phyloP scores from a whole-genome alignment of 2,329 filamentous ascomycete genomes.

The Neurospora crassa region DNA sequence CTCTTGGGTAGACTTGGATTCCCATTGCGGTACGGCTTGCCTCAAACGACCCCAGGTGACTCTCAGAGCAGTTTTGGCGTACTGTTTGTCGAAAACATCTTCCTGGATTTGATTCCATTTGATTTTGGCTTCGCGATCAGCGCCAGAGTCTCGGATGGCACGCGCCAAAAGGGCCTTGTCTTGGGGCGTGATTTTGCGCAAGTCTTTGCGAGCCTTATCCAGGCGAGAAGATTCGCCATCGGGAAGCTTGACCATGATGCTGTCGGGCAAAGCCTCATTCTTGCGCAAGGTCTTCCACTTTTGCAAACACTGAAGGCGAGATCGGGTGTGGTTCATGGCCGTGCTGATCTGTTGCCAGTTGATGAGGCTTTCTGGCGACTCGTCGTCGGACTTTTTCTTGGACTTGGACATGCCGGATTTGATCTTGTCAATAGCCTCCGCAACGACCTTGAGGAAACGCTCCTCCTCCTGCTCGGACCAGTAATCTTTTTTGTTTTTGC shows the following conservation, averaged over 20 bases:
- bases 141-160: slow-evolving; percentile 32
- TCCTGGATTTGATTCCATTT: slow-evolving; percentile 30
- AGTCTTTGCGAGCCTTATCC: slow-evolving; percentile 32
- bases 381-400: slow-evolving; percentile 22
- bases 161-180: slow-evolving; percentile 36
- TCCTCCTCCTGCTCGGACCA: slow-evolving; percentile 56
- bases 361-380: slow-evolving; percentile 42
- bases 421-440: slow-evolving; percentile 40
- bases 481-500: slow-evolving; percentile 37
- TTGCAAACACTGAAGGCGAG: slow-evolving; percentile 54
- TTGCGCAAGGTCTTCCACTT: slow-evolving; percentile 52
- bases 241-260: slow-evolving; percentile 9
- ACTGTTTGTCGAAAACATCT: slow-evolving; percentile 9
- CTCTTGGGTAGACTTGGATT: slow-evolving; percentile 10
- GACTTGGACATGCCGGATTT: slow-evolving; percentile 26
- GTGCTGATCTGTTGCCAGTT: slow-evolving; percentile 58
- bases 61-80: slow-evolving; percentile 13
- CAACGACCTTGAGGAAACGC: slow-evolving; percentile 40
- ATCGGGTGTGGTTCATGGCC: slow-evolving; percentile 51
- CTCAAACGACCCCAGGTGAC: slow-evolving; percentile 17
- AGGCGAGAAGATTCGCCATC: slow-evolving; percentile 30
- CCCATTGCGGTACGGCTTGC: slow-evolving; percentile 13
- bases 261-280: slow-evolving; percentile 15
- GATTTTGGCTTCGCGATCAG: slow-evolving; percentile 34
- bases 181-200: slow-evolving; percentile 30